phyloP scores from a whole-genome alignment of 768 basidiomycete species.

The Melanogaster broomeanus region DNA sequence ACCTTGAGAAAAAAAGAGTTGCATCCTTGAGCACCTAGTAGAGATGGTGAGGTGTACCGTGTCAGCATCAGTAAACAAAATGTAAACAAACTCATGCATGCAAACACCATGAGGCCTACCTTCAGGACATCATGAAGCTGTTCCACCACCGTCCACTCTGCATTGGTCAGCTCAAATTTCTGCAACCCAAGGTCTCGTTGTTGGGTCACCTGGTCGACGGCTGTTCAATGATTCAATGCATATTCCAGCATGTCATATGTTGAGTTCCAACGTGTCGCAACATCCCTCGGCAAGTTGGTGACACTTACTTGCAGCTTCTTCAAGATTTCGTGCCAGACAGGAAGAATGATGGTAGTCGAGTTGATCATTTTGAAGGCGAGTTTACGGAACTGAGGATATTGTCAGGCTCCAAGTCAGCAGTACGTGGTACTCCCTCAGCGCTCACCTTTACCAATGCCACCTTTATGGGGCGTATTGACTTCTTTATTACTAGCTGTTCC shows the following conservation, averaged over 20 bases:
- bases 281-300: constrained; percentile 18
- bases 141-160: constrained; percentile 14
- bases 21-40: constrained; percentile 24
- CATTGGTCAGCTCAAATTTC: constrained; percentile 3
- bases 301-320: neutral
- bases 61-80: no score
- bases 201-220: no score
- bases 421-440: neutral
- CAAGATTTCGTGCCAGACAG: constrained; percentile 14
- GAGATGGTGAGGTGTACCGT: neutral
- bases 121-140: constrained; percentile 21
- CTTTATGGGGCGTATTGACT: neutral
- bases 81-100: no score
- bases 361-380: constrained; percentile 22
- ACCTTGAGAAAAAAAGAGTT: constrained; percentile 25
- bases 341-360: constrained; percentile 17
- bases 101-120: constrained; percentile 11
- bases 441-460: constrained; percentile 5
- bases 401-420: neutral
- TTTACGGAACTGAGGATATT: constrained; percentile 17
- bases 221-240: no score
- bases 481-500: constrained; percentile 16
- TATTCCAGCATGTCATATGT: no score
- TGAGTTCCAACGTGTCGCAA: constrained; percentile 31
- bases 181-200: constrained; percentile 17